Conservation (phyloP, 768 basidiomycete species). For the Mycena venus region DNA sequence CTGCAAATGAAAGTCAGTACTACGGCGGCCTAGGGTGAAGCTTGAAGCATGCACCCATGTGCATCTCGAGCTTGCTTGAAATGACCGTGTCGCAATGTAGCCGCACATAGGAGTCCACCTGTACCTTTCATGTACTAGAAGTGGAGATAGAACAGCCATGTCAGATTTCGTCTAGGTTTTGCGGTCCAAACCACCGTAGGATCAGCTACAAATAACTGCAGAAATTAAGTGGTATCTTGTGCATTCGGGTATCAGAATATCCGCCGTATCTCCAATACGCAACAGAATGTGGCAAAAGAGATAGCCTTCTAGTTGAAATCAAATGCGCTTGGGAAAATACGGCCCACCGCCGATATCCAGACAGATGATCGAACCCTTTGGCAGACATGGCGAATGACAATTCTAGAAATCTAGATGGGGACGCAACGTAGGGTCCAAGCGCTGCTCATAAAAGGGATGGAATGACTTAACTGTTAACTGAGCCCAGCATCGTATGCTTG, state of each 20-base stretch:
- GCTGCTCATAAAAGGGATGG: background rate
- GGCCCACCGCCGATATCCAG: background rate
- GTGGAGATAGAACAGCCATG: constrained; percentile 1
- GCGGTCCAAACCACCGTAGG: background rate
- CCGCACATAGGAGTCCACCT: background rate
- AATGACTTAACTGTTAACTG: constrained; percentile 8
- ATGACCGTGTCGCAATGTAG: background rate
- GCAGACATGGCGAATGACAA: background rate
- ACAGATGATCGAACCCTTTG: background rate
- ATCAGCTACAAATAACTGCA: background rate
- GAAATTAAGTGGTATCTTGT: background rate
- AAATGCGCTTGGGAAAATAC: background rate
- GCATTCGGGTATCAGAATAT: background rate
- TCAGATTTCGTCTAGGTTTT: background rate
- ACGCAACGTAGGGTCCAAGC: background rate
- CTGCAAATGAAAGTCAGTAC: background rate
- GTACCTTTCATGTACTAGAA: constrained; percentile 20
- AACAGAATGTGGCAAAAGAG: background rate
- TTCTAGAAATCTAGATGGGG: background rate
- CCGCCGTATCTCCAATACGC: background rate
- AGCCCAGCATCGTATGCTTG: constrained; percentile 65
- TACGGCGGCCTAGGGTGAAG: background rate
- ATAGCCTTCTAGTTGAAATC: constrained; percentile 3
- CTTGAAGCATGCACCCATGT: background rate
- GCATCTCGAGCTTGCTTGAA: constrained; percentile 6